Base-by-base conservation (phyloP, 441 rosid genomes). In the Bocquillonia castaneifolia region DNA sequence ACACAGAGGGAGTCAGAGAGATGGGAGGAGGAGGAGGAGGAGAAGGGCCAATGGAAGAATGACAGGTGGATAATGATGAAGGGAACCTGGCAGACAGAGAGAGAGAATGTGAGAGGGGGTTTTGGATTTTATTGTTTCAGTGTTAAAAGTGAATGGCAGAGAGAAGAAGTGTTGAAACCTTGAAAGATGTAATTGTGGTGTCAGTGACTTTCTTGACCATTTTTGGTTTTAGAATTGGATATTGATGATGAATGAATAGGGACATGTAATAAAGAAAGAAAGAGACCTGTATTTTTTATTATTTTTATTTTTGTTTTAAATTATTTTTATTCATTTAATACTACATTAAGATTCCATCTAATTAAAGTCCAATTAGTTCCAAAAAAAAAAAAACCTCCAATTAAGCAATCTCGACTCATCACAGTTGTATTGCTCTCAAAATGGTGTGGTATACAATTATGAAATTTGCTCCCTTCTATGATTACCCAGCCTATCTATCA, bases 141-240 rank as follows among this genome's bases (percentile, higher is more conserved):
- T n/a, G n/a, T 29, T 10, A 17, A 1, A 13, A 17, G 34, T 0
- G 23, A 37, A 26, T 10, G 28, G 25, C 9, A 59, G 29, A 69
- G 55, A 50, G 20, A 28, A 37, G n/a, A n/a, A n/a, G n/a, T n/a
- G n/a, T n/a, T n/a, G n/a, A n/a, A n/a, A n/a, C n/a, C n/a, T n/a
- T n/a, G n/a, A 34, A 10, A 23, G 39, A 66, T 54, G n/a, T 1
- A 69, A 60, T 52, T 42, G 15, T 10, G 66, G 58, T 47, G 66
- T 72, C 71, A 64, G 74, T 37, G 32, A 63, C 71, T 23, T 58
- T 59, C 36, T 36, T 55, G 34, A 45, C 56, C 7, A n/a, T n/a
- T n/a, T 47, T 55, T 6, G 5, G 64, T 9, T 60, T 60, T 3
- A 0, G 31, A 59, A n/a, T n/a, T 6, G 0, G 23, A 56, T 15